Evolutionary conservation across 2,329 filamentous ascomycete species (phyloP), one percentile per base, ranked within the genome.

Genomic region (Beauveria brongniartii): DNA sequence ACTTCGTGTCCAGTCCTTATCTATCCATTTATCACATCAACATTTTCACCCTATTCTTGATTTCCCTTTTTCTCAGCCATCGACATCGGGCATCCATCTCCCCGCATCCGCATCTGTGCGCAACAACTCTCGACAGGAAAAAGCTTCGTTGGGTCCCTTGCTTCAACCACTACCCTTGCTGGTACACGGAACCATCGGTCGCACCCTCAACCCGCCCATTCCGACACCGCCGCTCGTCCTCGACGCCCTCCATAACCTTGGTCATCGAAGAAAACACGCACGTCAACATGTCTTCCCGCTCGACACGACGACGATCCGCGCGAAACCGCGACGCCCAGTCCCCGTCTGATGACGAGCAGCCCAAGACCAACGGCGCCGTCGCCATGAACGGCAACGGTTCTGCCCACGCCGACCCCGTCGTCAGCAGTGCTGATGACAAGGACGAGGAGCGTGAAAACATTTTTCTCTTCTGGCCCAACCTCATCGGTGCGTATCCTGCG

Each of bases 391-490:
- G 77, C 63, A 82, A 81, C 65, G 76, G 77, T 59, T 70, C 73
- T 61, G 74, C 73, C 56, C 69, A 73, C 64, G 68, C 50, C 26
- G 34, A 72, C 55, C 65, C 68, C 26, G 61, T 72, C 63, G 69
- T 71, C 63, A 69, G 67, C 63, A 76, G 70, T 26, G 16, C 14
- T 14, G 16, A 24, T 3, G 55, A 30, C 46, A 68, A 74, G 55
- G 66, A 74, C 54, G 66, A 73, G 53, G 70, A 75, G 10, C 71
- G 75, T 47, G 89, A 92, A 74, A 93, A 93, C 73, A 88, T 93
- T 65, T 93, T 92, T 66, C 74, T 92, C 37, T 92, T 93, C 75
- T 87, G 83, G 74, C 90, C 90, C 34, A 93, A 93, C 69, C 79
- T 93, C 44, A 92, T 93, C 68, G 90, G 89, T 91, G 78, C 65